phyloP scores from a whole-genome alignment of 164 flowering plant species.

The Magnolia changhungtana region DNA sequence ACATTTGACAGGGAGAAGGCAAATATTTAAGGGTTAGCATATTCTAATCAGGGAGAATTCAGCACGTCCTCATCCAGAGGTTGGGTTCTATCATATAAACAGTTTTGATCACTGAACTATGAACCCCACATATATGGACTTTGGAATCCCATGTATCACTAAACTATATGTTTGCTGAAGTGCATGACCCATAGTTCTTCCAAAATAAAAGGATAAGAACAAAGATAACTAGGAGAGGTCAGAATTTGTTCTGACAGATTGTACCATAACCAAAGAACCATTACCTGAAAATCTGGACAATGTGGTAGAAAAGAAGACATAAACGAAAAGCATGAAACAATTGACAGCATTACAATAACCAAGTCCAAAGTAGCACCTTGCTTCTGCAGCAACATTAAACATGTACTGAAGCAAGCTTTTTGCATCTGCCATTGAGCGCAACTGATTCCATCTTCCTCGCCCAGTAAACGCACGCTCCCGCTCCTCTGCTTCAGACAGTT shows the following conservation, averaged over 20 bases:
- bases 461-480: slow-evolving; percentile 80
- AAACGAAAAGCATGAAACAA: not conserved
- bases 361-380: slow-evolving; percentile 47
- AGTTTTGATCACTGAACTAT: not conserved
- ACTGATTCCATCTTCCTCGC: slow-evolving; percentile 91
- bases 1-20: not conserved
- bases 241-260: too few species aligned
- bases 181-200: not conserved
- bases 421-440: slow-evolving; percentile 96
- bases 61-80: not conserved
- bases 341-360: not conserved
- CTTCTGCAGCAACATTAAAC: slow-evolving; percentile 78
- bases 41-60: not conserved
- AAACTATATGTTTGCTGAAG: not conserved
- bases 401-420: slow-evolving; percentile 89
- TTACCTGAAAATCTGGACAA: not conserved
- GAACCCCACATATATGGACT: too few species aligned
- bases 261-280: not conserved
- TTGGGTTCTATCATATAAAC: not conserved
- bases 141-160: too few species aligned
- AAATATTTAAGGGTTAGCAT: not conserved
- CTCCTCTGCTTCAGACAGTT: slow-evolving; percentile 97
- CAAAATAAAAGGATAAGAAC: not conserved
- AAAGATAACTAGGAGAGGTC: not conserved
- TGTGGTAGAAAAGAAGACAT: not conserved